phyloP scores from a whole-genome alignment of 108 stramenopile genomes.

The Hondaea fermentalgiana region DNA sequence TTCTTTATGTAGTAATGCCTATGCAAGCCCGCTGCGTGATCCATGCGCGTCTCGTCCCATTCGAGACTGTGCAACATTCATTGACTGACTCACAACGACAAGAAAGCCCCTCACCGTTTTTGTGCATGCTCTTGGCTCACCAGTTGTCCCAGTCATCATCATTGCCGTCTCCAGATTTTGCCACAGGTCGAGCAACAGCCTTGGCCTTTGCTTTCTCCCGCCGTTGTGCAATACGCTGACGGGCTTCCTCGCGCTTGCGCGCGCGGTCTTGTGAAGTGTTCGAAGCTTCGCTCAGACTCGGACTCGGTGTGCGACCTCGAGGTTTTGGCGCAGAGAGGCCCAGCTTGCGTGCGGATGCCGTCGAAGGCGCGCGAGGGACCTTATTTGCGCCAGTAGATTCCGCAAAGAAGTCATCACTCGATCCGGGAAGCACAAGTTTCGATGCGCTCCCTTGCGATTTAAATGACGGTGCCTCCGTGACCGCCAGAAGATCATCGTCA shows the following conservation, averaged over 20 bases:
- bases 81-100: too few relatives aligned
- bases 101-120: too few relatives aligned
- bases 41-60: too few relatives aligned
- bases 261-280: not conserved
- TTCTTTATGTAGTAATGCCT: too few relatives aligned
- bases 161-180: too few relatives aligned
- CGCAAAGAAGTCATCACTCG: not conserved
- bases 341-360: not conserved
- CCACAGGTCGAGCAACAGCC: too few relatives aligned
- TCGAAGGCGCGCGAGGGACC: not conserved
- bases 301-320: not conserved
- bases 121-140: not conserved
- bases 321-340: not conserved
- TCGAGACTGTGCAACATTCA: too few relatives aligned
- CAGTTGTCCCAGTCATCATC: constrained; percentile 17
- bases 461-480: not conserved
- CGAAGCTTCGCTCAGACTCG: not conserved
- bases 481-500: not conserved
- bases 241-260: not conserved
- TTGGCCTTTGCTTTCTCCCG: not conserved
- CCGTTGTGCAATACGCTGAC: constrained; percentile 10
- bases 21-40: too few relatives aligned
- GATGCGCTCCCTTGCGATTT: not conserved
- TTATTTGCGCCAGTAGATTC: not conserved
- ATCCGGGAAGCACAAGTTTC: not conserved